A percentile compares a stretch with the other conserved stretches of the same genome.
phyloP scores from a whole-genome alignment of 2,329 filamentous ascomycete genomes.

The Grosmannia huntii region DNA sequence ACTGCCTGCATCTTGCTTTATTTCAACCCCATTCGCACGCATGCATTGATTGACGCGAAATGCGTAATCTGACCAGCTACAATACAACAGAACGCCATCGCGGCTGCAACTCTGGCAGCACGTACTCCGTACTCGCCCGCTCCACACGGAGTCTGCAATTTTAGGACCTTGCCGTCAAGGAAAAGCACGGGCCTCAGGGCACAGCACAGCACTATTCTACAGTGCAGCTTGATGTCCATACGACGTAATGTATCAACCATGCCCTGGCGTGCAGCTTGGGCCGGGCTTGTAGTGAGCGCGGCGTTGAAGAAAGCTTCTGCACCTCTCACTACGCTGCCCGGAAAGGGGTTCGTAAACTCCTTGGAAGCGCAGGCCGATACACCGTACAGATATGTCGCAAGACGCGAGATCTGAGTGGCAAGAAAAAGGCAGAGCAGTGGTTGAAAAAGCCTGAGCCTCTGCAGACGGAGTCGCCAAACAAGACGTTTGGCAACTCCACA shows the following conservation, averaged over 20 bases:
- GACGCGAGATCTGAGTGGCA: conserved; percentile 3
- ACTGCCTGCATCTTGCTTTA: neutral
- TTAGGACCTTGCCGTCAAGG: neutral
- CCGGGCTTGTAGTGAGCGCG: neutral
- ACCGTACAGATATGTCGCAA: conserved; percentile 5
- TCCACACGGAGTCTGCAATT: neutral
- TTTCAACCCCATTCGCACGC: neutral
- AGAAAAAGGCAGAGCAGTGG: conserved; percentile 3
- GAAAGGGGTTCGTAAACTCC: neutral
- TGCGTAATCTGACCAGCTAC: too few species aligned
- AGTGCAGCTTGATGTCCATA: neutral
- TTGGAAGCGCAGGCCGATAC: neutral
- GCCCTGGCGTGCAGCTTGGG: conserved; percentile 5
- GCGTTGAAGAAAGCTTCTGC: neutral
- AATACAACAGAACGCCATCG: neutral
- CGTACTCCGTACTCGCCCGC: neutral
- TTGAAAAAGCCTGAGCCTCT: conserved; percentile 21
- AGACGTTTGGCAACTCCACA: conserved; percentile 35
- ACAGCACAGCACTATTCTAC: neutral
- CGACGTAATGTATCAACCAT: conserved; percentile 5
- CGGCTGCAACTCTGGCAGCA: neutral
- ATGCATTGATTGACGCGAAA: too few species aligned
- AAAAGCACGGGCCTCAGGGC: neutral
- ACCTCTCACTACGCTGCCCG: neutral
- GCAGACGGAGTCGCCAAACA: conserved; percentile 23